These are phyloP conservation scores for Ambrosia trifida DNA, from an alignment of 129 eudicot species.

Conservation along the genomic window DNA sequence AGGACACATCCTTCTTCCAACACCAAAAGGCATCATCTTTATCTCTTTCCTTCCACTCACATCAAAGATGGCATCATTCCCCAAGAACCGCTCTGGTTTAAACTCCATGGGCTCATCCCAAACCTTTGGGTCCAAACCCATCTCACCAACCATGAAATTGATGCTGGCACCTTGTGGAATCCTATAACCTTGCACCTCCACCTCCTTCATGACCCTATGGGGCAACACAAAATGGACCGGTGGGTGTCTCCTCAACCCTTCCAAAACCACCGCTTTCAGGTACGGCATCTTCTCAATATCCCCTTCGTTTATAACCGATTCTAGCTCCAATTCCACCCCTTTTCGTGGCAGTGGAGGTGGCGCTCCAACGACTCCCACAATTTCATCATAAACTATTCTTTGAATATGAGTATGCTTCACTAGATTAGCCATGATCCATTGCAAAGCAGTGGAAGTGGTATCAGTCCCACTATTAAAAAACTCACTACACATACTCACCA, in stretches of 20 bases:
- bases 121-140: conserved; percentile 34
- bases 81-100: conserved; percentile 29
- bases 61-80: conserved; percentile 38
- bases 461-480: conserved; percentile 46
- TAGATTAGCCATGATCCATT: conserved; percentile 37
- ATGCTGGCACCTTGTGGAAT: conserved; percentile 40
- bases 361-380: conserved; percentile 36
- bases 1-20: conserved; percentile 34
- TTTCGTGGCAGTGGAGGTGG: conserved; percentile 4
- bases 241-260: conserved; percentile 33
- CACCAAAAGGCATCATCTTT: conserved; percentile 59
- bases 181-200: conserved; percentile 43
- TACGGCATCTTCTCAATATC: conserved; percentile 23
- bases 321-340: neutral
- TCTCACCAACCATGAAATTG: conserved; percentile 30
- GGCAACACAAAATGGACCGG: conserved; percentile 53
- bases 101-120: conserved; percentile 36
- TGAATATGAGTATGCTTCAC: conserved; percentile 38
- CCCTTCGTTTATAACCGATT: conserved; percentile 26
- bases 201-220: conserved; percentile 43
- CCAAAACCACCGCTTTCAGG: conserved; percentile 34
- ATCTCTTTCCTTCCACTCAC: conserved; percentile 51
- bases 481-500: conserved; percentile 55
- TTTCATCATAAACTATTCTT: conserved; percentile 54
- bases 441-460: conserved; percentile 25